Percentiles rank a stretch among this genome's conserved stretches.
phyloP scores from a whole-genome alignment of 2,329 filamentous ascomycete genomes.

The Ophiostoma himal-ulmi region DNA sequence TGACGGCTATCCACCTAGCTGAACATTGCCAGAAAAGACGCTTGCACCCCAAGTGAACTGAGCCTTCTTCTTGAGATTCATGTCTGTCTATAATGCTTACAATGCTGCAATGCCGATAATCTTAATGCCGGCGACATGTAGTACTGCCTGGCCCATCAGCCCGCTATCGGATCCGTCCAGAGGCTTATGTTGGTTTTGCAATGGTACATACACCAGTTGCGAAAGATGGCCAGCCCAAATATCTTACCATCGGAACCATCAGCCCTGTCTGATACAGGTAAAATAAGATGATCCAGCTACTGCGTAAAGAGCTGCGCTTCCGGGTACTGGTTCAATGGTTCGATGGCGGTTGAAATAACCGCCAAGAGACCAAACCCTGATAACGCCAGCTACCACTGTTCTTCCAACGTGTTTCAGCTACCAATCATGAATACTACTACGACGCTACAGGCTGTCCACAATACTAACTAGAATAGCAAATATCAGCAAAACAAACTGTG shows the following conservation, averaged over 20 bases:
- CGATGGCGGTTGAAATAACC: background rate
- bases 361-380: background rate
- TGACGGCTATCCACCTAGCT: background rate
- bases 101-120: background rate
- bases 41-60: too few species aligned
- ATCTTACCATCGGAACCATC: background rate
- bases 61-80: background rate
- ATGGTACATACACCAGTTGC: background rate
- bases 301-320: background rate
- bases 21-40: background rate
- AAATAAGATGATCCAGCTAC: background rate
- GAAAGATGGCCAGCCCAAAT: background rate
- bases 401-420: constrained; percentile 9
- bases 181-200: background rate
- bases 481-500: background rate
- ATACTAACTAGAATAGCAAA: background rate
- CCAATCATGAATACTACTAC: background rate
- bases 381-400: background rate
- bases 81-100: background rate
- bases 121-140: background rate
- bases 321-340: background rate
- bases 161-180: constrained; percentile 2
- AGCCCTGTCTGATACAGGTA: background rate
- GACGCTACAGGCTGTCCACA: background rate
- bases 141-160: background rate